Evolutionary conservation across 2,329 filamentous ascomycete species (phyloP), one percentile per base, ranked within the genome.

Genomic region (Verticillium tricorpus): DNA sequence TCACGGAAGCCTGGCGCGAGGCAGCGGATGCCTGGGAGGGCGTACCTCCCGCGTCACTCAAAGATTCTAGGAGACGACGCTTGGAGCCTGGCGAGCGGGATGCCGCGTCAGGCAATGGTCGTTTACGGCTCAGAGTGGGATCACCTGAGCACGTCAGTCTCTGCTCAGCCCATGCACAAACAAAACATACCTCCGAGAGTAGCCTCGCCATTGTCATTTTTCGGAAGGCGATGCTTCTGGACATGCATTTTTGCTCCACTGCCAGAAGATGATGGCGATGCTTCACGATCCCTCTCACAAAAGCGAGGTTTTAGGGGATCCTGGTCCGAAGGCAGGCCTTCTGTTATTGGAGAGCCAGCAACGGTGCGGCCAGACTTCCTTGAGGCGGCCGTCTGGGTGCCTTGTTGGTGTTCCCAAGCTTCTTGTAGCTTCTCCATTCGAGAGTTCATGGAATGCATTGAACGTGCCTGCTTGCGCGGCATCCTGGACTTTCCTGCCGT

Each of bases 361-460:
- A 7, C 34, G 1, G 2, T 35, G 14, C 14, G 34, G 4, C 34
- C 34, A 4, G 34, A 14, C 2, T 14, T 12, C 8, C 3, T 14
- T 14, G 34, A 7, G 14, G 35, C 32, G 60, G 17, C 17, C 25
- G n/a, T 15, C 15, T 45, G 4, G 19, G 14, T 4, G 19, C 35
- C 25, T 61, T 58, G n/a, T 58, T 64, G 25, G 62, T 57, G 45
- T 60, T 71, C 69, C 75, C 75, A 76, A 15, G 69, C 60, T 35
- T 63, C 64, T 60, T 76, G 73, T 19, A 71, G 61, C 3, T 67
- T 69, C 57, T 67, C 22, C 5, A 76, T 74, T 31, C 63, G 69
- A 32, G 68, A n/a, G 31, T 40, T 60, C 22, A n/a, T n/a, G 17
- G 39, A 45, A 17, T 45, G 39, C 39, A 17, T 40, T 17, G 14